A percentile compares a stretch with the other conserved stretches of the same genome.
These are phyloP conservation scores for Metarhizium guizhouense DNA, from an alignment of 2,329 filamentous ascomycete species.

Conservation along the genomic window DNA sequence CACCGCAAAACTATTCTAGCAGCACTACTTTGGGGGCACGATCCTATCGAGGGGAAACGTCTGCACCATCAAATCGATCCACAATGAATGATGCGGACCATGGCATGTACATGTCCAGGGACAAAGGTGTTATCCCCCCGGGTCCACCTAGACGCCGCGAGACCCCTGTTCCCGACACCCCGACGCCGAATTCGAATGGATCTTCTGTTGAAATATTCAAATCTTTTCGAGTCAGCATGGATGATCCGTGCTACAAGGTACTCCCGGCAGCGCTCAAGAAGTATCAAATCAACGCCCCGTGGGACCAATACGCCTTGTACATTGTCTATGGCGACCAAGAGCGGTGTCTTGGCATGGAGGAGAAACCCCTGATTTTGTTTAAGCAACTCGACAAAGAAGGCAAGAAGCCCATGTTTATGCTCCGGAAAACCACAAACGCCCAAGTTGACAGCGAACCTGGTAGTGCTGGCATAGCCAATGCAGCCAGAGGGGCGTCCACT, in stretches of 20 bases:
- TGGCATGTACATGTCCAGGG: slow-evolving; percentile 18
- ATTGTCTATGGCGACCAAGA: slow-evolving; percentile 99
- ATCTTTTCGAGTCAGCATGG: slow-evolving; percentile 94
- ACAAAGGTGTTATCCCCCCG: slow-evolving; percentile 15
- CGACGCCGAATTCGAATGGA: slow-evolving; percentile 46
- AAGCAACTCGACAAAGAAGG: slow-evolving; percentile 96
- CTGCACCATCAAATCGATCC: slow-evolving; percentile 43
- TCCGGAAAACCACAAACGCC: slow-evolving; percentile 57
- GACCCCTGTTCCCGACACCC: slow-evolving; percentile 54
- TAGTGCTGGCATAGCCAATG: slow-evolving; percentile 41
- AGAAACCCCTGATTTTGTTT: slow-evolving; percentile 91
- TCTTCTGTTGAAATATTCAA: slow-evolving; percentile 93
- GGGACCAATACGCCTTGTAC: slow-evolving; percentile 94
- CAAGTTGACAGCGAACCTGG: slow-evolving; percentile 43
- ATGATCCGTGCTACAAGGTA: slow-evolving; percentile 96
- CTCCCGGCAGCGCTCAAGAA: slow-evolving; percentile 92
- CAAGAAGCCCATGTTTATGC: slow-evolving; percentile 99
- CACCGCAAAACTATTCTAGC: slow-evolving; percentile 46
- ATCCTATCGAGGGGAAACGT: slow-evolving; percentile 49
- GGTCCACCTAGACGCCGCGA: slow-evolving; percentile 48
- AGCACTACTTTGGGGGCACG: slow-evolving; percentile 52
- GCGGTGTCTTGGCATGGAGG: slow-evolving; percentile 80
- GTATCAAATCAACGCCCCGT: slow-evolving; percentile 96
- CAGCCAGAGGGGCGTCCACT: slow-evolving; percentile 33
- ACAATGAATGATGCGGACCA: slow-evolving; percentile 46